Conservation (phyloP, 2,329 filamentous ascomycete species). For the Septoria petroselini region DNA sequence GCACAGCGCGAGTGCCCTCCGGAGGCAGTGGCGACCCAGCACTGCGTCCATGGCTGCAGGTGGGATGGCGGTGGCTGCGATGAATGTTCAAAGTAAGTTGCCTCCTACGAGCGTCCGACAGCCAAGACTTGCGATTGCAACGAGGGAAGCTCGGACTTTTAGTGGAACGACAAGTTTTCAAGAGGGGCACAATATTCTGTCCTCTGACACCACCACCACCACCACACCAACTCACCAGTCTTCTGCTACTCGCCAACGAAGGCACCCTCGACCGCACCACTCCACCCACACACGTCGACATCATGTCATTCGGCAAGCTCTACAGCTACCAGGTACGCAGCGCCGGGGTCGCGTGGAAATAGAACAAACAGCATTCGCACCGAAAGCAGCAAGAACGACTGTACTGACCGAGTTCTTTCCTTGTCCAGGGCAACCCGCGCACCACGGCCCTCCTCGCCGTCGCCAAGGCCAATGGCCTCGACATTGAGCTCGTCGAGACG, state of each 20-base stretch:
- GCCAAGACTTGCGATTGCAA: neutral
- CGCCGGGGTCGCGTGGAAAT: neutral
- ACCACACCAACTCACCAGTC: constrained; percentile 8
- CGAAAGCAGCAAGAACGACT: constrained; percentile 14
- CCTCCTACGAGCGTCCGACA: neutral
- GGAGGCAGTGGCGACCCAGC: constrained; percentile 32
- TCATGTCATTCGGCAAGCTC: constrained; percentile 80
- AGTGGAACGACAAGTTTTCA: neutral
- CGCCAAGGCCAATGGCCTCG: constrained; percentile 95
- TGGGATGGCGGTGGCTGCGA: too few relatives aligned
- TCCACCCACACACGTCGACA: constrained; percentile 16
- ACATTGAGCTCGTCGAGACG: constrained; percentile 78
- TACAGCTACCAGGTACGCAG: constrained; percentile 75
- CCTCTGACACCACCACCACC: constrained; percentile 12
- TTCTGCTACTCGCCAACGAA: constrained; percentile 32
- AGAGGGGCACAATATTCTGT: neutral
- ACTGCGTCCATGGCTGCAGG: constrained; percentile 32
- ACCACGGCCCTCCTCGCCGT: constrained; percentile 84
- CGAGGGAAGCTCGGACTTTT: too few relatives aligned
- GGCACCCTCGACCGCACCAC: constrained; percentile 27
- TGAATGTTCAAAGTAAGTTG: too few relatives aligned
- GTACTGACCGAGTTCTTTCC: neutral
- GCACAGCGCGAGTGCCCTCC: constrained; percentile 31
- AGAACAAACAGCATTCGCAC: too few relatives aligned
- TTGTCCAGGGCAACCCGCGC: constrained; percentile 75